Conservation (phyloP, 805 yeast species). For the Saccharomycopsis oosterbeekiorum region DNA sequence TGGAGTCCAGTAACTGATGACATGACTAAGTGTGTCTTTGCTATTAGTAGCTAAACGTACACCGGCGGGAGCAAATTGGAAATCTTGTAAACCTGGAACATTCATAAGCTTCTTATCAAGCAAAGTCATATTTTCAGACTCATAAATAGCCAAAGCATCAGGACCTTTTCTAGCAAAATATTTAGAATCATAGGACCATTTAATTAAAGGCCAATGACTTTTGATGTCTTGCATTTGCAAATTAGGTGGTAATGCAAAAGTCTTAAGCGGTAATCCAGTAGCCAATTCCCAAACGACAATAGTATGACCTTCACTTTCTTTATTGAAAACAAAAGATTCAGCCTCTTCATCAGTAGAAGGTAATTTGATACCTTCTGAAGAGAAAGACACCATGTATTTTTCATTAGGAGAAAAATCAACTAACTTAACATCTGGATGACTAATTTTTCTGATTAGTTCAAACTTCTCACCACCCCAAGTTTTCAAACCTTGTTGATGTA, state of each 20-base stretch:
- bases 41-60: slow-evolving; percentile 51
- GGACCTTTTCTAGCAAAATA: slow-evolving; percentile 95
- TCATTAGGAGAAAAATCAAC: slow-evolving; percentile 91
- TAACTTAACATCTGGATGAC: slow-evolving; percentile 82
- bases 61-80: slow-evolving; percentile 91
- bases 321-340: slow-evolving; percentile 70
- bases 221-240: slow-evolving; percentile 42
- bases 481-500: slow-evolving; percentile 91
- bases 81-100: slow-evolving; percentile 77
- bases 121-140: slow-evolving; percentile 63
- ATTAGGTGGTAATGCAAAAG: slow-evolving; percentile 81
- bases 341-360: slow-evolving; percentile 61
- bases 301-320: slow-evolving; percentile 86
- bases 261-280: slow-evolving; percentile 74
- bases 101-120: slow-evolving; percentile 79
- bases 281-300: slow-evolving; percentile 86
- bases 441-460: slow-evolving; percentile 62
- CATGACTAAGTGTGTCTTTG: slow-evolving; percentile 47
- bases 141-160: slow-evolving; percentile 85
- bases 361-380: slow-evolving; percentile 69
- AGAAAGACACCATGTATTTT: slow-evolving; percentile 79
- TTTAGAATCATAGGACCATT: slow-evolving; percentile 89
- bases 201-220: slow-evolving; percentile 88
- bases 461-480: slow-evolving; percentile 91
- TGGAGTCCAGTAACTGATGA: slow-evolving; percentile 94